phyloP scores from a whole-genome alignment of 305 asterid genomes.

The Fraxinus greggii region DNA sequence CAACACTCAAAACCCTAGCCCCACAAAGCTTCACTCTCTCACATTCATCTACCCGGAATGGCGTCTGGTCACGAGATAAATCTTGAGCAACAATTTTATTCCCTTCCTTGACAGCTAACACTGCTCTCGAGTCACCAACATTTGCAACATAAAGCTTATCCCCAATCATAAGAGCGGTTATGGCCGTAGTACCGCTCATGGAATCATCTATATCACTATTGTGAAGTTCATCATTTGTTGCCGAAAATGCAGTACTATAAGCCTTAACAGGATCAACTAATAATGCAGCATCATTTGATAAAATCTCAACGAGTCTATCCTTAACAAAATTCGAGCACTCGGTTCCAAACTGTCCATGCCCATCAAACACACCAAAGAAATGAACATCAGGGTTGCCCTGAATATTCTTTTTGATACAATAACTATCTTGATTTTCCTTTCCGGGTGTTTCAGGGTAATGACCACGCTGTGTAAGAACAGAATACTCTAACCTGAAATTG shows the following conservation, averaged over 20 bases:
- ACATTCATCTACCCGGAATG: constrained; percentile 84
- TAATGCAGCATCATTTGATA: constrained; percentile 56
- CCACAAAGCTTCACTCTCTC: constrained; percentile 91
- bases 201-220: constrained; percentile 72
- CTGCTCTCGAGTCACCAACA: constrained; percentile 95
- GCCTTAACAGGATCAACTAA: constrained; percentile 80
- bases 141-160: constrained; percentile 87
- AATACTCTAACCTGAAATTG: constrained; percentile 59
- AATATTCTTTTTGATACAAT: constrained; percentile 56
- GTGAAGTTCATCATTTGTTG: constrained; percentile 84
- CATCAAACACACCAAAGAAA: constrained; percentile 96
- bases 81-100: constrained; percentile 57
- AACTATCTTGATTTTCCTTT: constrained; percentile 88
- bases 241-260: constrained; percentile 60
- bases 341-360: constrained; percentile 79
- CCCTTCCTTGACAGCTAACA: constrained; percentile 80
- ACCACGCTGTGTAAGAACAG: constrained; percentile 76
- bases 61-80: constrained; percentile 84
- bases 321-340: constrained; percentile 75
- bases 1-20: constrained; percentile 90
- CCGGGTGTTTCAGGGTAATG: constrained; percentile 85
- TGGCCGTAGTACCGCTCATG: constrained; percentile 98
- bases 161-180: constrained; percentile 75
- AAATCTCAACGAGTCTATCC: constrained; percentile 68
- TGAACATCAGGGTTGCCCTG: constrained; percentile 87